Conservation (phyloP, 2,329 filamentous ascomycete genomes). For the Fusarium sp. region DNA sequence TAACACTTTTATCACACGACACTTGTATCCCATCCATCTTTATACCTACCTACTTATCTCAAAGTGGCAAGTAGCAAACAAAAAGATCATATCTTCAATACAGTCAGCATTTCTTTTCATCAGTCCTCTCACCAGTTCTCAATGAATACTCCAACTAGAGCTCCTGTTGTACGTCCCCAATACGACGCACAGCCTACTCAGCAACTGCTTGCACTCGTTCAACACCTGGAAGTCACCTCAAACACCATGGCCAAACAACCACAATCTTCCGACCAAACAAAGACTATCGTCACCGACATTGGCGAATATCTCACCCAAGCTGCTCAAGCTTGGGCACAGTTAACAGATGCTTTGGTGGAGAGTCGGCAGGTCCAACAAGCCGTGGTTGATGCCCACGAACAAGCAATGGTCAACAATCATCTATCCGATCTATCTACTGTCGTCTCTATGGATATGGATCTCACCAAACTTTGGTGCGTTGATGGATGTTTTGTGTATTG, state of each 20-base stretch:
- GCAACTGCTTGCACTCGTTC: constrained; percentile 21
- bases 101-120: neutral
- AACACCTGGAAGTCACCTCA: constrained; percentile 19
- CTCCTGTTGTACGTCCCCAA: constrained; percentile 5
- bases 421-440: constrained; percentile 47
- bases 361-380: constrained; percentile 48
- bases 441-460: constrained; percentile 47
- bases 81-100: neutral
- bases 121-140: too few relatives aligned
- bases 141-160: constrained; percentile 23
- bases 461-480: constrained; percentile 32
- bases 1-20: neutral
- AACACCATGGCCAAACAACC: constrained; percentile 25
- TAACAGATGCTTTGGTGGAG: constrained; percentile 48
- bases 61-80: neutral
- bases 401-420: constrained; percentile 40
- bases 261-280: constrained; percentile 11
- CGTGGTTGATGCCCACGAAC: constrained; percentile 43
- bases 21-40: neutral
- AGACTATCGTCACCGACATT: constrained; percentile 47
- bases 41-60: neutral
- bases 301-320: constrained; percentile 51
- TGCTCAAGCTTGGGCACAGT: constrained; percentile 47
- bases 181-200: constrained; percentile 26
- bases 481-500: too few relatives aligned